Base-by-base conservation (phyloP, 2,329 filamentous ascomycete genomes). In the Colletotrichum lupini region DNA sequence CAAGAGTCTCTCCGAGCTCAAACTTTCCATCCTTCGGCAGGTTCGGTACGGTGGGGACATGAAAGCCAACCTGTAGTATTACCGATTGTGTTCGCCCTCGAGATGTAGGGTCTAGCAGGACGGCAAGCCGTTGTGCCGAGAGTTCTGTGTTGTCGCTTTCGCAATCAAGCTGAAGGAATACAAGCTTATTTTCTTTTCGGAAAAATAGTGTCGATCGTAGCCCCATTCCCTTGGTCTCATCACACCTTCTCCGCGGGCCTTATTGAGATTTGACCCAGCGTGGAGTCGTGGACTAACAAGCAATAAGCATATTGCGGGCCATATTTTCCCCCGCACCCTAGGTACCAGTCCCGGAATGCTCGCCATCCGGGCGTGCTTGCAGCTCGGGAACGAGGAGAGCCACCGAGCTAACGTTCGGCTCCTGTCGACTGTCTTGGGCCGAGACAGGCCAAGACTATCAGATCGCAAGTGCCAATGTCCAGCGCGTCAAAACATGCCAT, bases 1-100 rank as follows among this genome's bases (percentile, higher is more conserved):
- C 67, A 78, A 82, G 78, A 84, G 76, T 22, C 77, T 87, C 11
- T 75, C 76, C 0, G 83, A 85, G 52, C 76, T 86, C 46, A 81
- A 80, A 30, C 78, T 76, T 35, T 77, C 77, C 9, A 80, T 81
- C 62, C 62, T 86, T 65, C 81, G 79, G 61, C 80, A 73, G 75
- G 73, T 79, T 30, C 77, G 76, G n/a, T 80, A 84, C 73, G 77
- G 80, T 2, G 82, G 80, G 16, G 81, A 83, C 73, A 32, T 79
- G 30, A 80, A 77, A 67, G 77, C 81, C 5, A 82, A 77, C 68
- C 67, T 83, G 49, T 83, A 42, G 68, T 12, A 12, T 72, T 49
- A 35, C 4, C 22, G 12, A 26, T 28, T 16, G 14, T 30, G 19
- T 24, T 52, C 61, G 64, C 56, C 26, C 61, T 61, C 46, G 57